phyloP scores from a whole-genome alignment of 2,329 filamentous ascomycete genomes.

The Ascochyta viciae-villosae region DNA sequence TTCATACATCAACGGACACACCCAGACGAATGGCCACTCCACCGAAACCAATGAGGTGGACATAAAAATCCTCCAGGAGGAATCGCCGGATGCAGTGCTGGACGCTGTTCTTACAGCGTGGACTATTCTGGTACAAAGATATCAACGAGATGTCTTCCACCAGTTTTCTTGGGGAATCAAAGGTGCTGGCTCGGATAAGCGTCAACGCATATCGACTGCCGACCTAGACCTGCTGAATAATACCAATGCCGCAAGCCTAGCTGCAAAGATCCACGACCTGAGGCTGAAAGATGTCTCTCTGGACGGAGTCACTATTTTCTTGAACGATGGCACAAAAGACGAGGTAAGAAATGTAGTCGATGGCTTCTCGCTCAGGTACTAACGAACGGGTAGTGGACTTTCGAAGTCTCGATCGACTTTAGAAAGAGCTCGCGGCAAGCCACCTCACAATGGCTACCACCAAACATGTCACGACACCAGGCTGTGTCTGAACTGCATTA shows the following conservation, averaged over 20 bases:
- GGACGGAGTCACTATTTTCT: constrained; percentile 23
- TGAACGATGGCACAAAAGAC: constrained; percentile 40
- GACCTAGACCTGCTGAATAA: constrained; percentile 29
- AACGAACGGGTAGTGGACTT: constrained; percentile 36
- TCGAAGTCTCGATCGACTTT: constrained; percentile 35
- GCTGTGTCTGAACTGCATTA: constrained; percentile 53
- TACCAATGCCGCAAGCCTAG: constrained; percentile 21
- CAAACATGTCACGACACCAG: constrained; percentile 54
- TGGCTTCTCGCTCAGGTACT: background rate
- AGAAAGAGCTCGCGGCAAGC: constrained; percentile 41
- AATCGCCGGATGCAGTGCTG: constrained; percentile 20
- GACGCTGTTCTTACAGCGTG: constrained; percentile 40
- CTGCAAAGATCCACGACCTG: constrained; percentile 21
- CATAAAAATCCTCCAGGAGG: constrained; percentile 20
- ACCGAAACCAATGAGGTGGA: constrained; percentile 25
- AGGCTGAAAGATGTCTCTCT: constrained; percentile 22
- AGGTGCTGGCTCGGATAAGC: constrained; percentile 9
- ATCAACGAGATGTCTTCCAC: constrained; percentile 42
- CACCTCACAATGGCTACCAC: constrained; percentile 52
- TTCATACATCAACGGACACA: constrained; percentile 4
- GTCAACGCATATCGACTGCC: constrained; percentile 26
- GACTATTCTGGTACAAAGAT: constrained; percentile 40
- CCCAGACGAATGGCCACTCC: constrained; percentile 5
- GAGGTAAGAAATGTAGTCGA: constrained; percentile 29
- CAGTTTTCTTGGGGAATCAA: constrained; percentile 39